phyloP scores from a whole-genome alignment of 75 land plant species.

The Isoetes taiwanensis region DNA sequence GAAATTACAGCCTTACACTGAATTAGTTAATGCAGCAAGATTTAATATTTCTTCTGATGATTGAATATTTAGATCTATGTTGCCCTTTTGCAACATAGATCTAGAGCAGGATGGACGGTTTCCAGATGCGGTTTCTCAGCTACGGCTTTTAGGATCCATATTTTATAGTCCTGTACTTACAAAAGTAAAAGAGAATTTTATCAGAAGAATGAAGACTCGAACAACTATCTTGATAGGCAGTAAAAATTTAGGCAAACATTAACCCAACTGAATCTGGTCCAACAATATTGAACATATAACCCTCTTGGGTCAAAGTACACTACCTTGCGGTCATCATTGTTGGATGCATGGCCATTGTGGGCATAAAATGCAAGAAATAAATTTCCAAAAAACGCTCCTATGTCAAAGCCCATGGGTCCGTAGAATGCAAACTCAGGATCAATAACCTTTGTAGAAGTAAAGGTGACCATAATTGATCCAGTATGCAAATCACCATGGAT shows the following conservation, averaged over 20 bases:
- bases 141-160: slow-evolving; percentile 64
- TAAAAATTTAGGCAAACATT: too few species aligned
- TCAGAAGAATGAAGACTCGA: neutral
- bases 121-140: too few species aligned
- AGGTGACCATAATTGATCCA: slow-evolving; percentile 88
- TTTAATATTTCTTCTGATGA: too few species aligned
- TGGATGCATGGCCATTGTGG: slow-evolving; percentile 84
- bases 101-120: too few species aligned
- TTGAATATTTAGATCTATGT: too few species aligned
- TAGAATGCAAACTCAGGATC: slow-evolving; percentile 97
- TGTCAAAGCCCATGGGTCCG: slow-evolving; percentile 99
- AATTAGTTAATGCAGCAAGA: too few species aligned
- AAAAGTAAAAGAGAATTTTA: neutral
- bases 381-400: slow-evolving; percentile 92
- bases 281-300: too few species aligned
- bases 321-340: slow-evolving; percentile 53
- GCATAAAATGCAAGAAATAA: slow-evolving; percentile 72
- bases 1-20: too few species aligned
- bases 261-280: too few species aligned
- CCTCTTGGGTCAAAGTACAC: too few species aligned
- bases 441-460: slow-evolving; percentile 77
- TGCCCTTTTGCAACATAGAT: too few species aligned
- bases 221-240: too few species aligned
- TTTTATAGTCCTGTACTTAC: slow-evolving; percentile 52
- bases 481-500: slow-evolving; percentile 97